A percentile compares a stretch with the other conserved stretches of the same genome.
Conservation (phyloP, 768 basidiomycete genomes). For the Psilocybe azurescens region DNA sequence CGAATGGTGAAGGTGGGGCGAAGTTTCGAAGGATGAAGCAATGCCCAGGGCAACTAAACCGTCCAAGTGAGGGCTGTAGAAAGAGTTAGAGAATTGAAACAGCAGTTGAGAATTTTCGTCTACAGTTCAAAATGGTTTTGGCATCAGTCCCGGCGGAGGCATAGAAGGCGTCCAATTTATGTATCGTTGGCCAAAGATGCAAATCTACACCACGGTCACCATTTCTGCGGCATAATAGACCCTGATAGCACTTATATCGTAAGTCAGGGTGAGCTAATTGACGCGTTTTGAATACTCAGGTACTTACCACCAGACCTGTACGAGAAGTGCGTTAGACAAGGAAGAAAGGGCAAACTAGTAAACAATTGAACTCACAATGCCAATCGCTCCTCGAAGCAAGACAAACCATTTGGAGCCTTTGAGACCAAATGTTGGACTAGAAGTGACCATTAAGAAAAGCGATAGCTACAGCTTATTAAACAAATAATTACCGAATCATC, state of each 20-base stretch:
- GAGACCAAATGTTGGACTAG: conserved; percentile 19
- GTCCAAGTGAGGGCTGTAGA: conserved; percentile 17
- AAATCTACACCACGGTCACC: conserved; percentile 17
- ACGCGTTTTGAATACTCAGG: too few species aligned
- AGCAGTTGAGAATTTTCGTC: too few species aligned
- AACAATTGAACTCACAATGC: conserved; percentile 13
- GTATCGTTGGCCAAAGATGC: conserved; percentile 15
- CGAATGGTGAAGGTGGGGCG: conserved; percentile 13
- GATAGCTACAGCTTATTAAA: background rate
- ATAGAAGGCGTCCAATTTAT: conserved; percentile 15
- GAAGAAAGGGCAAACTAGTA: too few species aligned
- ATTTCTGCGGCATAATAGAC: conserved; percentile 18
- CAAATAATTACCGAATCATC: conserved; percentile 18
- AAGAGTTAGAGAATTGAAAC: background rate
- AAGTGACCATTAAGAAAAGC: background rate
- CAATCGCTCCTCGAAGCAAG: conserved; percentile 14
- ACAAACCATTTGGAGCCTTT: conserved; percentile 21
- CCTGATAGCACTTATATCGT: conserved; percentile 13
- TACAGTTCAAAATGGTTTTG: conserved; percentile 20
- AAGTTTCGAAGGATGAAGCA: conserved; percentile 19
- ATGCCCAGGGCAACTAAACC: conserved; percentile 10
- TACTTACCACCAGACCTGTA: conserved; percentile 21
- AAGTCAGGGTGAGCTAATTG: too few species aligned
- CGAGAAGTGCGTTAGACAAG: background rate
- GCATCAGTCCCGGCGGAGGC: conserved; percentile 21